Conservation (phyloP, 192 early-diverging fungal genomes). For the Rhizophagus sp. region DNA sequence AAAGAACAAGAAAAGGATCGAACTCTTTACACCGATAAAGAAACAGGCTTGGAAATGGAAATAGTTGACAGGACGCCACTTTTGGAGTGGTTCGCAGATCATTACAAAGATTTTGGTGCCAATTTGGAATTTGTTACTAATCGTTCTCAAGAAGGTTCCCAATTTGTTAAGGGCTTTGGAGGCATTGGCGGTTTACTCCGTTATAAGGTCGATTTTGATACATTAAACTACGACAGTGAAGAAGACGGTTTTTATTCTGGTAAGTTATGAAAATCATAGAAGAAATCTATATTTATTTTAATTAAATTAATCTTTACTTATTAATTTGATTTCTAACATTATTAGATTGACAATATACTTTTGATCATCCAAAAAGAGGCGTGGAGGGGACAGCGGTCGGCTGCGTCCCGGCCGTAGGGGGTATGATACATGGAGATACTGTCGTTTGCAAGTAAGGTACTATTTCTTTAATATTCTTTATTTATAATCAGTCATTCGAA, state of each 20-base stretch:
- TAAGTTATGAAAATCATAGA: not conserved
- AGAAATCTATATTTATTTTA: not conserved
- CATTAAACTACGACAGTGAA: conserved; percentile 63
- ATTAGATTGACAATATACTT: conserved; percentile 19
- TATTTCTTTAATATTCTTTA: not conserved
- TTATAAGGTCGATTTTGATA: conserved; percentile 88
- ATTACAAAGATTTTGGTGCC: conserved; percentile 97
- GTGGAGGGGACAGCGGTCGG: not conserved
- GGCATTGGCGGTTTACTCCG: conserved; percentile 95
- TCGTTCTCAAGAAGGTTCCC: conserved; percentile 92
- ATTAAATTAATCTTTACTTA: too few relatives aligned
- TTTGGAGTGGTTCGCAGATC: conserved; percentile 97
- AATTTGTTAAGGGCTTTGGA: conserved; percentile 99
- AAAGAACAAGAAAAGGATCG: conserved; percentile 86
- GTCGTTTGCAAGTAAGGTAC: not conserved
- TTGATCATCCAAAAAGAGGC: conserved; percentile 14
- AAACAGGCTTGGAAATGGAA: conserved; percentile 77
- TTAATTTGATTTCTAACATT: not conserved
- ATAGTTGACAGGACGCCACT: conserved; percentile 76
- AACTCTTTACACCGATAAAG: conserved; percentile 67
- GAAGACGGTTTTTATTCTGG: conserved; percentile 67
- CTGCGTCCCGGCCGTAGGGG: not conserved
- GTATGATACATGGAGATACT: not conserved
- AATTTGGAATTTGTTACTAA: conserved; percentile 95
- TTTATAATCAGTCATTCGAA: not conserved